Conservation (phyloP, 106 monocot genomes). For the Dioscorea alata region DNA sequence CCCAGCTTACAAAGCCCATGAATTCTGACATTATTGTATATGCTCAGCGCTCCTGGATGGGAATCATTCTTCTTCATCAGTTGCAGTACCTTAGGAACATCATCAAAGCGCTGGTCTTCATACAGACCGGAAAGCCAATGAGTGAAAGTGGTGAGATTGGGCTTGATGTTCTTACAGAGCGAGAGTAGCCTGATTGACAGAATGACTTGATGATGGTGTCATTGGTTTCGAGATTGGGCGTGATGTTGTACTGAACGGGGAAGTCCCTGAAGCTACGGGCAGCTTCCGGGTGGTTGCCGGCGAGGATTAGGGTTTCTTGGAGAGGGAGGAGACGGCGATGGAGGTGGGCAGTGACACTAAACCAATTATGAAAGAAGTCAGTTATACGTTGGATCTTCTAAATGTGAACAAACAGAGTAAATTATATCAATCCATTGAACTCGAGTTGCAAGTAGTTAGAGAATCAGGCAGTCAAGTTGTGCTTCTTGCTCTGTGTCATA, state of each 20-base stretch:
- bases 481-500: too few species aligned
- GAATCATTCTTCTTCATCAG: constrained; percentile 58
- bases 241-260: constrained; percentile 8
- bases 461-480: too few species aligned
- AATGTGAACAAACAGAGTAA: too few species aligned
- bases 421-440: too few species aligned
- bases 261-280: constrained; percentile 33
- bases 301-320: background rate
- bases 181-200: too few species aligned
- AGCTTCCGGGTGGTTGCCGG: constrained; percentile 24
- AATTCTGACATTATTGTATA: constrained; percentile 55
- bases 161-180: too few species aligned
- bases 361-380: too few species aligned
- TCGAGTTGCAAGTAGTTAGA: too few species aligned
- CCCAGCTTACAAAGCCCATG: constrained; percentile 20
- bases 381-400: too few species aligned
- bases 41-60: constrained; percentile 29
- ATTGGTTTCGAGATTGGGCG: constrained; percentile 21
- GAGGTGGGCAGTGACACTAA: background rate
- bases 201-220: constrained; percentile 24
- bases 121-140: constrained; percentile 7
- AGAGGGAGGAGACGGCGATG: constrained; percentile 1
- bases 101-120: constrained; percentile 26
- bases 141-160: too few species aligned
- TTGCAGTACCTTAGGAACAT: constrained; percentile 59